Conservation (phyloP, 768 basidiomycete genomes). For the Suillus sp. region DNA sequence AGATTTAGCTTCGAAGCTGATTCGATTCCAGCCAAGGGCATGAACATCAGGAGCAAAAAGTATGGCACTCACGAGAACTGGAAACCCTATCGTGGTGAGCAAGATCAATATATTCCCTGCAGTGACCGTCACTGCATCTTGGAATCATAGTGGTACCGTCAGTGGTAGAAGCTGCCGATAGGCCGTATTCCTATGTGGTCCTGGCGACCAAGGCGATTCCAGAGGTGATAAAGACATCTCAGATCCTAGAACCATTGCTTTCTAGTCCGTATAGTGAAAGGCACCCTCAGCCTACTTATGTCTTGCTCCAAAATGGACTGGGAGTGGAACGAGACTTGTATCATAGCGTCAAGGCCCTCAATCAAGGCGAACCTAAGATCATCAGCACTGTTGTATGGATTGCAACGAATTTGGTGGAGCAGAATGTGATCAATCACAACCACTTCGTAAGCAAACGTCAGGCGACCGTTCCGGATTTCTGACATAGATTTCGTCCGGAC, state of each 20-base stretch:
- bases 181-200: slow-evolving; percentile 64
- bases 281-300: slow-evolving; percentile 28
- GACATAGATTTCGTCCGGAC: neutral
- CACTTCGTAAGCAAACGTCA: neutral
- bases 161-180: slow-evolving; percentile 60
- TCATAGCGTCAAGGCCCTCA: slow-evolving; percentile 45
- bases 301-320: slow-evolving; percentile 72
- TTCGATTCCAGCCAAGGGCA: slow-evolving; percentile 47
- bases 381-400: slow-evolving; percentile 60
- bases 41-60: slow-evolving; percentile 47
- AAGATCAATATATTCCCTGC: neutral
- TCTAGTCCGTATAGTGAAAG: slow-evolving; percentile 46
- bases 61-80: slow-evolving; percentile 4
- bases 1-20: neutral
- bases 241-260: slow-evolving; percentile 58
- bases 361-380: slow-evolving; percentile 48
- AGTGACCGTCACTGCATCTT: neutral
- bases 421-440: slow-evolving; percentile 44
- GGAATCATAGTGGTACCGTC: slow-evolving; percentile 53
- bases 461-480: neutral
- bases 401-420: slow-evolving; percentile 46
- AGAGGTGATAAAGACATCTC: slow-evolving; percentile 58
- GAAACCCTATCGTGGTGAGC: slow-evolving; percentile 6
- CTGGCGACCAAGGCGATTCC: slow-evolving; percentile 73
- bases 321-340: slow-evolving; percentile 66